These are phyloP conservation scores for Leishmania braziliensis DNA, from an alignment of 208 protist genomes.

Conservation along the genomic window DNA sequence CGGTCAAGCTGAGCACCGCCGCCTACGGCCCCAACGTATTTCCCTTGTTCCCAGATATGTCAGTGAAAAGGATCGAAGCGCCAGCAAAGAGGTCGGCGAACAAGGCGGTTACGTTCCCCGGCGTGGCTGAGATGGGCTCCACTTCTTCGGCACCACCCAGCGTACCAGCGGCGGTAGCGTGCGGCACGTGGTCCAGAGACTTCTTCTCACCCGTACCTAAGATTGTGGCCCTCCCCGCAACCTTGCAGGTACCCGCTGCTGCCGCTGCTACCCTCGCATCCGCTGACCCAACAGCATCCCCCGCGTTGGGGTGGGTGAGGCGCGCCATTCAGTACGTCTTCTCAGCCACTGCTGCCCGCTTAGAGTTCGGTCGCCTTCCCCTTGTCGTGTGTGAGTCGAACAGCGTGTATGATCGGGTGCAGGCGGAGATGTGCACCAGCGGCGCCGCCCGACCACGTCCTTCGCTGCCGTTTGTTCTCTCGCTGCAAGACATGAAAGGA, in stretches of 20 bases:
- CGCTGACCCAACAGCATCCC: neutral
- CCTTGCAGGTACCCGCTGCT: too few relatives aligned
- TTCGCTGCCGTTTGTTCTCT: conserved; percentile 13
- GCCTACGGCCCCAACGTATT: conserved; percentile 13
- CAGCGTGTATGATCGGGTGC: conserved; percentile 3
- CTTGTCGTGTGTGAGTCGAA: conserved; percentile 21
- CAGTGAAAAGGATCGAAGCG: neutral
- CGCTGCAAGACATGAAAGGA: neutral
- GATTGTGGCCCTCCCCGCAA: too few relatives aligned
- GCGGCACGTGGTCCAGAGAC: neutral
- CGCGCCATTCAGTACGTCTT: conserved; percentile 17
- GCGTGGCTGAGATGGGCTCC: neutral
- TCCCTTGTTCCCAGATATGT: conserved; percentile 25
- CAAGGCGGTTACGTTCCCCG: neutral
- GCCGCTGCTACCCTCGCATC: too few relatives aligned
- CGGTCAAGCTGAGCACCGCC: conserved; percentile 8
- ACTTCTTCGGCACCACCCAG: neutral
- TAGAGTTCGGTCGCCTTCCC: conserved; percentile 12
- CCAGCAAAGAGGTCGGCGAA: neutral
- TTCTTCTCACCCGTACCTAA: too few relatives aligned
- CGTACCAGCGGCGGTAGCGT: too few relatives aligned
- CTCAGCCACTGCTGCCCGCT: conserved; percentile 12
- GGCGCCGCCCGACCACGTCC: neutral
- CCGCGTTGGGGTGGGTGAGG: conserved; percentile 10
- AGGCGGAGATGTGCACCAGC: neutral